Evolutionary conservation across 1,284 basidiomycete species (phyloP).

Genomic region (Sphagnurus paluster): DNA sequence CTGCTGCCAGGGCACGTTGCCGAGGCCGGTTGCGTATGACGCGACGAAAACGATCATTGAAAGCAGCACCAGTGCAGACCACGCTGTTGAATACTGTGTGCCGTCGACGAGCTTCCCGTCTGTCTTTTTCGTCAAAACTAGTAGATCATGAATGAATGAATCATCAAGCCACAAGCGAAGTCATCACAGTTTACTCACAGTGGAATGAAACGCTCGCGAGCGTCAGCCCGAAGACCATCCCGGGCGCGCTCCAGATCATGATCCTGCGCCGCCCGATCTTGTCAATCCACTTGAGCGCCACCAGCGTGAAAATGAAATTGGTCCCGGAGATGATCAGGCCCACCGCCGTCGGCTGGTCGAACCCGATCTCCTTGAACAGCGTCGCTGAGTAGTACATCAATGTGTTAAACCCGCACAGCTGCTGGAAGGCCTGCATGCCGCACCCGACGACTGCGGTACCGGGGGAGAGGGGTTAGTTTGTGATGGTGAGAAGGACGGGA

Average conservation of each 20-base stretch:
- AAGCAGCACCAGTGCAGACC: conserved; percentile 70
- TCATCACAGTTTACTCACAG: conserved; percentile 50
- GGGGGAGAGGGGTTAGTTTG: background rate
- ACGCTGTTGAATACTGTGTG: conserved; percentile 59
- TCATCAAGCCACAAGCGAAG: background rate
- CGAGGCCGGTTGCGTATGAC: conserved; percentile 76
- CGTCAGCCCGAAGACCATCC: conserved; percentile 73
- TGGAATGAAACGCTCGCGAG: conserved; percentile 77
- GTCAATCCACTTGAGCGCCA: conserved; percentile 83
- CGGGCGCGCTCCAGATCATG: conserved; percentile 76
- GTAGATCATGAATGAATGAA: background rate
- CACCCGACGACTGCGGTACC: conserved; percentile 61
- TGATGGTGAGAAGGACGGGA: background rate
- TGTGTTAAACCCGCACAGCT: conserved; percentile 77
- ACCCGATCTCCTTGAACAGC: conserved; percentile 79
- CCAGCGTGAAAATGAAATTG: conserved; percentile 81
- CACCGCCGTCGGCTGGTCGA: conserved; percentile 78
- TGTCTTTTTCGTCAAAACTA: conserved; percentile 70
- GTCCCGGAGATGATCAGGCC: conserved; percentile 78
- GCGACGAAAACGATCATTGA: conserved; percentile 85
- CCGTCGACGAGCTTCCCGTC: conserved; percentile 67
- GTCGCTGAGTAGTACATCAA: conserved; percentile 81
- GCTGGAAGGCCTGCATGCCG: conserved; percentile 82
- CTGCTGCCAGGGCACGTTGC: conserved; percentile 87
- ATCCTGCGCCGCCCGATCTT: conserved; percentile 75